Evolutionary conservation across 768 basidiomycete genomes (phyloP), one percentile per base, ranked within the genome.

Genomic region (Mrakia hoshinonis): DNA sequence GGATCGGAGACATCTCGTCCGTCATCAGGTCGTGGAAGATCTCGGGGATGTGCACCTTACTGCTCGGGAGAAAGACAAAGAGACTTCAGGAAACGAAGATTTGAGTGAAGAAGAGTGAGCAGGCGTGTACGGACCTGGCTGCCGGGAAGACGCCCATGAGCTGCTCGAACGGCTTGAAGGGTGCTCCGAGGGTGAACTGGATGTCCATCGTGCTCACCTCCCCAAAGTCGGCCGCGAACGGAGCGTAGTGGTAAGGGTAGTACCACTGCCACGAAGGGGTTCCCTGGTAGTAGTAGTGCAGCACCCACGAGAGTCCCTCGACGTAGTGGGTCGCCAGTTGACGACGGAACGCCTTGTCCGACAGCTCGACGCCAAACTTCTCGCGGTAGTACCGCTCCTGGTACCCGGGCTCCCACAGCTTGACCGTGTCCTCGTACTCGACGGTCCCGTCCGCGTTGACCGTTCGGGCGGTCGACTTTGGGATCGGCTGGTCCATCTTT

Each of bases 251-350:
- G 77, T 89, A 94, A 1, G 96, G 96, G 79, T 97, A 98, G 81
- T 89, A 99, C 96, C 96, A 99, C 77, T 93, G 87, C 95, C 95
- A 98, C 3, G 94, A 96, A 4, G 79, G 79, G 13, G 75, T 75
- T 76, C 96, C 96, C 84, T 98, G 95, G 78, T 98, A 99, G 78
- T 99, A 98, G 80, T 99, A 99, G 72, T 89, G 87, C 72, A 99
- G 80, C 1, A 99, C 96, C 96, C 96, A 98, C 47, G 87, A 86
- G 62, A 99, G 82, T 36, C 96, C 96, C 80, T 99, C 93, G 55
- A 97, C 83, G 78, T 99, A 99, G n/a, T 82, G 80, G 74, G 84
- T 85, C 2, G 91, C 88, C 71, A 98, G 75, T 74, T 83, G 77
- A 77, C 85, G 87, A 74, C 85, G 84, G 80, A 92, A 89, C 70